A percentile compares a stretch with the other conserved stretches of the same genome.
Evolutionary conservation across 768 basidiomycete genomes (phyloP).

Genomic region (Phaffia tasmanica): DNA sequence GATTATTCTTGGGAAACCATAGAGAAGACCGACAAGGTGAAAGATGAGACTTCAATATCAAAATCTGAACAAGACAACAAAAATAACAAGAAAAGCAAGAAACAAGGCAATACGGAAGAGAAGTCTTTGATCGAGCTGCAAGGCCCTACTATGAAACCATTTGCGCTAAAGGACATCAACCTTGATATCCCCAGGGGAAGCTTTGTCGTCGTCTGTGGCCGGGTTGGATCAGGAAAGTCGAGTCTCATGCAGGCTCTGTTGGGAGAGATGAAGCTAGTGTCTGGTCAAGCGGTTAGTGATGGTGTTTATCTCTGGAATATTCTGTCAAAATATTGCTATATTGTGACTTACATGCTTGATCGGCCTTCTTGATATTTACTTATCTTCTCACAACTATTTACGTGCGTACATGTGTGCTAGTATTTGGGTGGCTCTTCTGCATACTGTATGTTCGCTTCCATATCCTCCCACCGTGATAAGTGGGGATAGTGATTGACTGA

Average conservation of each 20-base stretch:
- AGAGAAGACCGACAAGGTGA: slow-evolving; percentile 6
- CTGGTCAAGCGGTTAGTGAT: slow-evolving; percentile 23
- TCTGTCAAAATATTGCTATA: too few species aligned
- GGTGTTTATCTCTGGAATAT: too few species aligned
- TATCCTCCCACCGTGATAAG: too few species aligned
- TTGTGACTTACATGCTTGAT: too few species aligned
- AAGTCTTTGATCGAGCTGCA: slow-evolving; percentile 27
- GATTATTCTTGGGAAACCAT: slow-evolving; percentile 32
- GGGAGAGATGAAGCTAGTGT: slow-evolving; percentile 32
- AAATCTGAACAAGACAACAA: slow-evolving; percentile 26
- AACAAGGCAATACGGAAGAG: slow-evolving; percentile 26
- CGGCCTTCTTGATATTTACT: too few species aligned
- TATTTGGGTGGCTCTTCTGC: slow-evolving; percentile 10
- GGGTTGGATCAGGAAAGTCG: slow-evolving; percentile 36
- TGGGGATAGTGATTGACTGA: neutral
- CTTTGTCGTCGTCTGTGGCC: slow-evolving; percentile 35
- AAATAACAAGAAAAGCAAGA: slow-evolving; percentile 25
- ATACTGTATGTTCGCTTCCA: neutral
- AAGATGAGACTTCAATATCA: neutral
- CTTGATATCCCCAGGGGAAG: slow-evolving; percentile 30
- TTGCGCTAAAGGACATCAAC: slow-evolving; percentile 44
- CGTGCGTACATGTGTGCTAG: too few species aligned
- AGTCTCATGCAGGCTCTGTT: slow-evolving; percentile 32
- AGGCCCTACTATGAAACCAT: slow-evolving; percentile 47
- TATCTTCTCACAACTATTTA: too few species aligned